phyloP scores from a whole-genome alignment of 441 rosid genomes.

The Hura crepitans region DNA sequence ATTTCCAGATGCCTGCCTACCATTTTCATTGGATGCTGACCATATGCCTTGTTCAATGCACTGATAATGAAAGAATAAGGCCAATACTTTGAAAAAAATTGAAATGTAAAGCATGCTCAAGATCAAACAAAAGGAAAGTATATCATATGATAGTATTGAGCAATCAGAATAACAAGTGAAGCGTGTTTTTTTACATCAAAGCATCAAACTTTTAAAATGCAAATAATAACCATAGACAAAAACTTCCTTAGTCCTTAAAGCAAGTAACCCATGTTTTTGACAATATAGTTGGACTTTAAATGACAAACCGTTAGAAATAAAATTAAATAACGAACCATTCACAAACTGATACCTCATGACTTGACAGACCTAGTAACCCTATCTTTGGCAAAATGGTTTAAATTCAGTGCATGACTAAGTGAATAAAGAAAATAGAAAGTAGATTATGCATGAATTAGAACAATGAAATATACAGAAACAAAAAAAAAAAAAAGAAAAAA shows the following conservation, averaged over 20 bases:
- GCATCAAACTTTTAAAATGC: not conserved
- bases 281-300: not conserved
- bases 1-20: conserved; percentile 25
- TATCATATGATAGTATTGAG: not conserved
- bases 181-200: not conserved
- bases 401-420: not conserved
- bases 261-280: not conserved
- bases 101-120: conserved; percentile 8
- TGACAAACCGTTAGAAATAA: not conserved
- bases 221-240: not conserved
- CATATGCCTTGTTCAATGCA: conserved; percentile 68
- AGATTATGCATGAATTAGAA: not conserved
- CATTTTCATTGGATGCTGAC: conserved; percentile 33
- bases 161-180: not conserved
- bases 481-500: not conserved
- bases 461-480: not conserved
- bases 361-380: conserved; percentile 2
- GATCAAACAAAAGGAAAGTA: conserved; percentile 14
- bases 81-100: conserved; percentile 13
- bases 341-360: not conserved
- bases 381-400: not conserved
- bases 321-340: not conserved
- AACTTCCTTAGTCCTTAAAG: not conserved
- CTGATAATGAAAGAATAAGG: conserved; percentile 30
- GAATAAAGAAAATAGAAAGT: not conserved